phyloP scores from a whole-genome alignment of 805 yeast genomes.

The Saccharomyces paradoxus region DNA sequence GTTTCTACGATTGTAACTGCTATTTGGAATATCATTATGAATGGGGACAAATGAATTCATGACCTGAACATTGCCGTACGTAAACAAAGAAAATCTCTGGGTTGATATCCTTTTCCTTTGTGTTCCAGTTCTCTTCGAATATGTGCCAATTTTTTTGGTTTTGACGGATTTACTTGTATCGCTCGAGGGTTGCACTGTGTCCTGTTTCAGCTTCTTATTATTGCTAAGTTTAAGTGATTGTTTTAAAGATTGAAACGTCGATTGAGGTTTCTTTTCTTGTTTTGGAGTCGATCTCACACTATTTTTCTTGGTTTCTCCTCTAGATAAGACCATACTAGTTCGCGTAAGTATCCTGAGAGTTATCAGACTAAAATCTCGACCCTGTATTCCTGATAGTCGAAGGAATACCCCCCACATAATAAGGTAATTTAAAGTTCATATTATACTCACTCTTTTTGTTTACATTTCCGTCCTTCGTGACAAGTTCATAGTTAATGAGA shows the following conservation, averaged over 20 bases:
- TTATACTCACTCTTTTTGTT: background rate
- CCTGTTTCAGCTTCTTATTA: background rate
- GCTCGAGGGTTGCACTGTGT: background rate
- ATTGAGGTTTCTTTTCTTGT: background rate
- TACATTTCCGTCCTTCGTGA: background rate
- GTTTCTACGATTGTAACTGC: background rate
- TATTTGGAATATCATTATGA: background rate
- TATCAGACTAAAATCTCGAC: background rate
- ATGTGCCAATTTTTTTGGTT: conserved; percentile 1
- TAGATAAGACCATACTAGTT: background rate
- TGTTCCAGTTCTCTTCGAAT: conserved; percentile 1
- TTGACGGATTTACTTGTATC: background rate
- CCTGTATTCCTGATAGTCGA: background rate
- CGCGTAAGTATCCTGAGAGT: background rate
- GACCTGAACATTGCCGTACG: conserved; percentile 19
- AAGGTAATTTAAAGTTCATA: background rate
- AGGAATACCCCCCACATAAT: background rate
- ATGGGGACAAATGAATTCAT: conserved; percentile 8
- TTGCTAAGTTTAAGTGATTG: background rate
- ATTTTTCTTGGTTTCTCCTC: background rate
- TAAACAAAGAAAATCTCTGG: conserved; percentile 26
- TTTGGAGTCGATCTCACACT: background rate
- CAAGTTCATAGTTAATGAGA: background rate
- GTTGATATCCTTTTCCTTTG: conserved; percentile 20
- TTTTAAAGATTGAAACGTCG: background rate